These are phyloP conservation scores for Gypsophila paniculata DNA, from an alignment of 179 eudicot species.

Conservation along the genomic window DNA sequence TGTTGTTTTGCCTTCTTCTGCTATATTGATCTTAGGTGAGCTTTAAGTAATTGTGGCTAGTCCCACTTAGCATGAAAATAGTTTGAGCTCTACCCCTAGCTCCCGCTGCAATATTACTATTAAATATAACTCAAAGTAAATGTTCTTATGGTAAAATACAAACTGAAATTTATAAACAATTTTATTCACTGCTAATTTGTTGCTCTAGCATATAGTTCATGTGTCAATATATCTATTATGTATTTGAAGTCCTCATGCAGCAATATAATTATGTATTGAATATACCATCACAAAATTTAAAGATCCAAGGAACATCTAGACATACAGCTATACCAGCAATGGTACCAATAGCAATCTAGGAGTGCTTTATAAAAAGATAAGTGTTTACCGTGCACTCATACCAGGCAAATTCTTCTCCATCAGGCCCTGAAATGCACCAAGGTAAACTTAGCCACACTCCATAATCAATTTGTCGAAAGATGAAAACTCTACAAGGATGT, in stretches of 20 bases:
- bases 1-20: too few species aligned
- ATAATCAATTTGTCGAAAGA: not conserved
- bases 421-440: conserved; percentile 60
- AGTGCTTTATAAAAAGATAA: not conserved
- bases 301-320: not conserved
- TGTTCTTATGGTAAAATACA: too few species aligned
- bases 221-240: not conserved
- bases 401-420: conserved; percentile 95
- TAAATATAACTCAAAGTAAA: too few species aligned
- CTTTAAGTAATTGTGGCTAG: too few species aligned
- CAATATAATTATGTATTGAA: not conserved
- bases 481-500: not conserved
- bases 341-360: not conserved
- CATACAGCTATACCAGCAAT: not conserved
- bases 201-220: too few species aligned
- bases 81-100: too few species aligned
- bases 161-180: too few species aligned
- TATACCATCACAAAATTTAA: not conserved
- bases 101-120: too few species aligned
- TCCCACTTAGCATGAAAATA: too few species aligned
- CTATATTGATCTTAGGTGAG: too few species aligned
- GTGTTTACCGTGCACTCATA: conserved; percentile 88
- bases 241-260: not conserved
- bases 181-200: too few species aligned
- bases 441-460: not conserved